A percentile compares a stretch with the other conserved stretches of the same genome.
Conservation (phyloP, 2,329 filamentous ascomycete species). For the Alternaria solani region DNA sequence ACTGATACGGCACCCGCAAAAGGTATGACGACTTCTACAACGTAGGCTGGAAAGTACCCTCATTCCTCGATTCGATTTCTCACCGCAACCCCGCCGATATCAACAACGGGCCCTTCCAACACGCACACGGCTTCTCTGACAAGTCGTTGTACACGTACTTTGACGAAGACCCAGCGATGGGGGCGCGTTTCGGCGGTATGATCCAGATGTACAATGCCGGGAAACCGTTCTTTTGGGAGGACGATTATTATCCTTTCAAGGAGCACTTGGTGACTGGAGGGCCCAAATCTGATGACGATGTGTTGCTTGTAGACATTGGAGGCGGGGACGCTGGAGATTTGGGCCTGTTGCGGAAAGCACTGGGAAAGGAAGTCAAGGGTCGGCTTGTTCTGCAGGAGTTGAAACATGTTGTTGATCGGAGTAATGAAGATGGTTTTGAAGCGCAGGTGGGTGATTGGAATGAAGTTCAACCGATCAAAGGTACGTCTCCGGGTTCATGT, state of each 20-base stretch:
- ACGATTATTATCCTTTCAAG: slow-evolving; percentile 6
- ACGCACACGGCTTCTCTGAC: slow-evolving; percentile 11
- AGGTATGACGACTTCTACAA: slow-evolving; percentile 21
- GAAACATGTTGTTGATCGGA: slow-evolving; percentile 18
- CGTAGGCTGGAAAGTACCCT: slow-evolving; percentile 20
- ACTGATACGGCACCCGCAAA: background rate
- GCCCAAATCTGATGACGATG: background rate
- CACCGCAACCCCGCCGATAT: slow-evolving; percentile 14
- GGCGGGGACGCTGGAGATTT: background rate
- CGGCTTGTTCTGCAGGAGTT: slow-evolving; percentile 22
- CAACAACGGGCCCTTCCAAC: slow-evolving; percentile 16
- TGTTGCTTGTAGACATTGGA: background rate
- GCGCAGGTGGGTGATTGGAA: background rate
- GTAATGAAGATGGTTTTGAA: slow-evolving; percentile 13
- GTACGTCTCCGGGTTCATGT: fast-evolving
- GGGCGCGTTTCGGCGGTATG: slow-evolving; percentile 16
- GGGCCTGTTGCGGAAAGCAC: background rate
- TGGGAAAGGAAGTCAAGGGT: background rate
- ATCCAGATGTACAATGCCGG: slow-evolving; percentile 21
- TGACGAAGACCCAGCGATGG: slow-evolving; percentile 16
- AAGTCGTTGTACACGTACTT: slow-evolving; percentile 6
- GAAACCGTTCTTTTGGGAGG: slow-evolving; percentile 20
- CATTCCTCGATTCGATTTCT: slow-evolving; percentile 16
- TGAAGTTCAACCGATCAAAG: background rate
- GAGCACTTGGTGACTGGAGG: background rate